These are phyloP conservation scores for Lachancea mirantina DNA, from an alignment of 805 yeast genomes.

Conservation along the genomic window DNA sequence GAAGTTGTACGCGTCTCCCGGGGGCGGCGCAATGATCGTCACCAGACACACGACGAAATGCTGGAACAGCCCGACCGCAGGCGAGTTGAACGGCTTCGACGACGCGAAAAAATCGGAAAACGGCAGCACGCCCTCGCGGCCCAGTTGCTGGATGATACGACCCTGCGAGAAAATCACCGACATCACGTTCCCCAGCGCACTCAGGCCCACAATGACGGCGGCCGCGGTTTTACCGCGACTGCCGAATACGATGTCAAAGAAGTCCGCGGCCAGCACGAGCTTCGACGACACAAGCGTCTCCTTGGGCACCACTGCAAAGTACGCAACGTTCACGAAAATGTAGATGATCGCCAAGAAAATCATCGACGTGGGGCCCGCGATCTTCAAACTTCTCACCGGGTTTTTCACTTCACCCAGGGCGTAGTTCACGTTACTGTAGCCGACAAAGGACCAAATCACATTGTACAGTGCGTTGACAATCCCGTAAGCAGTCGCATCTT, in stretches of 20 bases:
- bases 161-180: slow-evolving; percentile 79
- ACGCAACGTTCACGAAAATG: slow-evolving; percentile 71
- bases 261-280: slow-evolving; percentile 66
- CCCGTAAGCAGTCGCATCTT: slow-evolving; percentile 55
- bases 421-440: slow-evolving; percentile 77
- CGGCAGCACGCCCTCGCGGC: slow-evolving; percentile 76
- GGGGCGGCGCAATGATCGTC: slow-evolving; percentile 73
- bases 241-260: slow-evolving; percentile 68
- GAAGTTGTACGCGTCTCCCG: slow-evolving; percentile 83
- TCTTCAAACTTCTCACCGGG: slow-evolving; percentile 59
- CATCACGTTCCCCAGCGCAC: slow-evolving; percentile 76
- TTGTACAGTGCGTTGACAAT: slow-evolving; percentile 70
- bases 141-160: slow-evolving; percentile 71
- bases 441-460: slow-evolving; percentile 79
- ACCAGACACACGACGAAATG: slow-evolving; percentile 72
- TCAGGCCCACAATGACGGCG: slow-evolving; percentile 71
- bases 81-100: slow-evolving; percentile 66
- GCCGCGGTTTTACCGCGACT: slow-evolving; percentile 61
- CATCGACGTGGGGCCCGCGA: slow-evolving; percentile 73
- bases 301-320: slow-evolving; percentile 73
- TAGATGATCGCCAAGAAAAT: slow-evolving; percentile 54
- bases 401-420: slow-evolving; percentile 74
- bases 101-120: slow-evolving; percentile 64
- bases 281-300: slow-evolving; percentile 55
- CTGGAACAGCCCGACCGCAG: slow-evolving; percentile 63